phyloP scores from a whole-genome alignment of 2,329 filamentous ascomycete genomes.

The Chaetomiaceae sp. region DNA sequence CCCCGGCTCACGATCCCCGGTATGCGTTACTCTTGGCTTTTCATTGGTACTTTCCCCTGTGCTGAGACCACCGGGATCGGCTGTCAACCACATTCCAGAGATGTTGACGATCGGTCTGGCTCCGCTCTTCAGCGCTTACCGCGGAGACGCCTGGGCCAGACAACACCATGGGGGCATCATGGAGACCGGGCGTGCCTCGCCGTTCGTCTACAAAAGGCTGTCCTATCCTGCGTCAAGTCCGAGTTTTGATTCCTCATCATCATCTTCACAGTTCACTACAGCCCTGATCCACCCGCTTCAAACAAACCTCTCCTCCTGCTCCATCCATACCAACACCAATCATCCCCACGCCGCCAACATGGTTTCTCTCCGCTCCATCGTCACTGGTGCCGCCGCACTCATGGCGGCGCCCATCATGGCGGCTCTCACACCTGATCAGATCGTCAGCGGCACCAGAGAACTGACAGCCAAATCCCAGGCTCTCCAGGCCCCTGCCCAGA shows the following conservation, averaged over 20 bases:
- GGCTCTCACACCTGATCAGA: constrained; percentile 19
- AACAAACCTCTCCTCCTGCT: too few species aligned
- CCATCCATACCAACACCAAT: not conserved
- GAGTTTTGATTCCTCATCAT: not conserved
- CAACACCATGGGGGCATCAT: too few species aligned
- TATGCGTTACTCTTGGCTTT: too few species aligned
- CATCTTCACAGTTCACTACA: not conserved
- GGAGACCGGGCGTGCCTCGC: not conserved
- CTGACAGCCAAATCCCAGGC: constrained; percentile 28
- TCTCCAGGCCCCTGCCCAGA: constrained; percentile 28
- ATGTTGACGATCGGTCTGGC: too few species aligned
- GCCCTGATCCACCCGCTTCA: not conserved
- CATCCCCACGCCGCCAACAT: constrained; percentile 4
- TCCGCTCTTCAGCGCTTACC: too few species aligned
- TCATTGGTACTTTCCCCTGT: too few species aligned
- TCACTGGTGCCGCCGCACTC: constrained; percentile 13
- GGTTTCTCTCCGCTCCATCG: constrained; percentile 18
- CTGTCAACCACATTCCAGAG: too few species aligned
- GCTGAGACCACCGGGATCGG: too few species aligned
- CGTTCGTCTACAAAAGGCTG: not conserved
- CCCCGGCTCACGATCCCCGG: too few species aligned
- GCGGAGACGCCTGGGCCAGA: too few species aligned
- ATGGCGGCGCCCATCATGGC: constrained; percentile 19
- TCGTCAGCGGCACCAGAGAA: constrained; percentile 26
- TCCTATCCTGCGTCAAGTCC: not conserved